These are phyloP conservation scores for Gaultheria prostrata DNA, from an alignment of 148 eudicot species.

Conservation along the genomic window DNA sequence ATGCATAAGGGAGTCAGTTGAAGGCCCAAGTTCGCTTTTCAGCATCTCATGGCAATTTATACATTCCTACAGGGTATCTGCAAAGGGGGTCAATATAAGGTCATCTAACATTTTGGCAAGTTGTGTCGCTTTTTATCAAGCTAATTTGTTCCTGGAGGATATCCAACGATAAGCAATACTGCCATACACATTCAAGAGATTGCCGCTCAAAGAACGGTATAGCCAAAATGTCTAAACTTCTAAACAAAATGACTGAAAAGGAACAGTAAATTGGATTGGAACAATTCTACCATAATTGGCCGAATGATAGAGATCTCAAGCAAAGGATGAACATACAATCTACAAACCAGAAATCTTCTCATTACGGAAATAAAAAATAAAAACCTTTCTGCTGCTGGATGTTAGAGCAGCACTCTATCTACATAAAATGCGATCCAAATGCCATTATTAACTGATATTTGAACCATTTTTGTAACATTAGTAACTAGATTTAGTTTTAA, in stretches of 20 bases:
- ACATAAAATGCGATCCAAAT: not conserved
- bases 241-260: not conserved
- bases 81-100: not conserved
- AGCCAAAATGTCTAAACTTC: not conserved
- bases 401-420: not conserved
- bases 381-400: not conserved
- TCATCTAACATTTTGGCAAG: not conserved
- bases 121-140: not conserved
- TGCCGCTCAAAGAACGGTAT: not conserved
- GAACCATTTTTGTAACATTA: constrained; percentile 9
- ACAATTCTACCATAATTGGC: not conserved
- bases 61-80: not conserved
- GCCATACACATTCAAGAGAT: not conserved
- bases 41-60: not conserved
- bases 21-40: not conserved
- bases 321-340: not conserved
- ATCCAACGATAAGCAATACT: not conserved
- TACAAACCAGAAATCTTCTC: not conserved
- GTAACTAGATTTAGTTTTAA: not conserved
- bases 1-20: not conserved
- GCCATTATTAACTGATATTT: not conserved
- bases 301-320: not conserved
- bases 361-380: not conserved
- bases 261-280: not conserved
- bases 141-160: not conserved